Percentiles rank a stretch among this genome's conserved stretches.
phyloP scores from a whole-genome alignment of 1,139 yeast species.

The Suhomyces anneliseae region DNA sequence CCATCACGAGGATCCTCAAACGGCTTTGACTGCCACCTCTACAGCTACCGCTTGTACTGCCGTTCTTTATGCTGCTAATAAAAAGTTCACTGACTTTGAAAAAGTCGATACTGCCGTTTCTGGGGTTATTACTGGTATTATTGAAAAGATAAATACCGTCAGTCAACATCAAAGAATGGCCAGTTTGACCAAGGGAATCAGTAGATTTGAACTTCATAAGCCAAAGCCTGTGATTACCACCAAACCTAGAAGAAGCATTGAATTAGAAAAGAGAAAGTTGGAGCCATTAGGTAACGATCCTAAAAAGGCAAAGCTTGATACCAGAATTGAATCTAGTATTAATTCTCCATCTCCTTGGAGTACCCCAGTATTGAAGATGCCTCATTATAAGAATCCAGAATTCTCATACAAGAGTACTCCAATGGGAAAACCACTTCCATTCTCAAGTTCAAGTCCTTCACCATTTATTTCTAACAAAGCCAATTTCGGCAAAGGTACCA shows the following conservation, averaged over 20 bases:
- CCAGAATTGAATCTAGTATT: background rate
- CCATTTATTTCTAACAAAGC: slow-evolving; percentile 40
- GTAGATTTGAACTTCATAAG: background rate
- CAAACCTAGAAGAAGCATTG: background rate
- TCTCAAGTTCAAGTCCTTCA: slow-evolving; percentile 17
- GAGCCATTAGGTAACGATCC: slow-evolving; percentile 4
- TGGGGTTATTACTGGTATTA: slow-evolving; percentile 29
- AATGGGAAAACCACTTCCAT: background rate
- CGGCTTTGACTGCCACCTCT: slow-evolving; percentile 43
- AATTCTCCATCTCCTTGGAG: slow-evolving; percentile 6
- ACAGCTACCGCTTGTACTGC: slow-evolving; percentile 40
- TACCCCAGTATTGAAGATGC: slow-evolving; percentile 33
- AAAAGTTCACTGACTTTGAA: slow-evolving; percentile 14
- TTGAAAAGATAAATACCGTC: slow-evolving; percentile 25
- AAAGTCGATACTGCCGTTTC: slow-evolving; percentile 25
- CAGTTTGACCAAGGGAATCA: slow-evolving; percentile 32
- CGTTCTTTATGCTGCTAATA: slow-evolving; percentile 28
- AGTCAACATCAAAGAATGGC: slow-evolving; percentile 32
- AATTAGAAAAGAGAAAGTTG: background rate
- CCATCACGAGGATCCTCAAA: slow-evolving; percentile 35
- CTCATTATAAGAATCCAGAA: slow-evolving; percentile 41
- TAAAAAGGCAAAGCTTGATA: slow-evolving; percentile 11
- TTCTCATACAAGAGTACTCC: background rate
- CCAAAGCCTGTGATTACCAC: background rate
- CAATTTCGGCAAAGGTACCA: slow-evolving; percentile 16